phyloP scores from a whole-genome alignment of 202 grass and related monocot genomes.

The Zoysia matrella region DNA sequence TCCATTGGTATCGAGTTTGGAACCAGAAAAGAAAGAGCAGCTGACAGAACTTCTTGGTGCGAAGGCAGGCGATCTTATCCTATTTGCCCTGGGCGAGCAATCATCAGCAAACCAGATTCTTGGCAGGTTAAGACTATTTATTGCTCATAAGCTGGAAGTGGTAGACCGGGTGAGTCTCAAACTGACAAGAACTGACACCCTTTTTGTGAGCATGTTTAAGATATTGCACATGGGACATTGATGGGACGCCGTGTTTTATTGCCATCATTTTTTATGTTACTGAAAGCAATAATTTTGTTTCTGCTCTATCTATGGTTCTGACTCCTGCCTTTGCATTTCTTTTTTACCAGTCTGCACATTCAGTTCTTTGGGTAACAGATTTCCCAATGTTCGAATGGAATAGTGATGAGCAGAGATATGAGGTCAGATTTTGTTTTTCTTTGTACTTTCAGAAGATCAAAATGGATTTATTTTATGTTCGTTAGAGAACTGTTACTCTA shows the following conservation, averaged over 20 bases:
- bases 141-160: slow-evolving; percentile 74
- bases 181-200: slow-evolving; percentile 3
- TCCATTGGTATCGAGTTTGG: slow-evolving; percentile 70
- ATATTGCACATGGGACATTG: slow-evolving; percentile 16
- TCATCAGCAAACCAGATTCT: slow-evolving; percentile 72
- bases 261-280: neutral
- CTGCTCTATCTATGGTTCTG: slow-evolving; percentile 28
- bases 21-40: slow-evolving; percentile 70
- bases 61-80: slow-evolving; percentile 80
- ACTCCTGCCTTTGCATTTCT: slow-evolving; percentile 29
- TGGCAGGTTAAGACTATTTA: slow-evolving; percentile 77
- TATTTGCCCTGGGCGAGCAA: slow-evolving; percentile 86
- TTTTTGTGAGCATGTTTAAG: slow-evolving; percentile 30
- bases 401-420: slow-evolving; percentile 78
- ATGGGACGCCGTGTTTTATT: slow-evolving; percentile 7
- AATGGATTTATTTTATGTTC: neutral
- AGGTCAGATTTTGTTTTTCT: slow-evolving; percentile 50
- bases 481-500: too few species aligned
- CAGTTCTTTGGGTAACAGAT: slow-evolving; percentile 91
- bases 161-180: slow-evolving; percentile 70
- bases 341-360: slow-evolving; percentile 62
- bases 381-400: slow-evolving; percentile 99
- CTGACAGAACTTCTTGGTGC: slow-evolving; percentile 57
- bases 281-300: slow-evolving; percentile 2
- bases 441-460: neutral